These are phyloP conservation scores for Craspedostauros australis DNA, from an alignment of 108 stramenopile species.

Conservation along the genomic window DNA sequence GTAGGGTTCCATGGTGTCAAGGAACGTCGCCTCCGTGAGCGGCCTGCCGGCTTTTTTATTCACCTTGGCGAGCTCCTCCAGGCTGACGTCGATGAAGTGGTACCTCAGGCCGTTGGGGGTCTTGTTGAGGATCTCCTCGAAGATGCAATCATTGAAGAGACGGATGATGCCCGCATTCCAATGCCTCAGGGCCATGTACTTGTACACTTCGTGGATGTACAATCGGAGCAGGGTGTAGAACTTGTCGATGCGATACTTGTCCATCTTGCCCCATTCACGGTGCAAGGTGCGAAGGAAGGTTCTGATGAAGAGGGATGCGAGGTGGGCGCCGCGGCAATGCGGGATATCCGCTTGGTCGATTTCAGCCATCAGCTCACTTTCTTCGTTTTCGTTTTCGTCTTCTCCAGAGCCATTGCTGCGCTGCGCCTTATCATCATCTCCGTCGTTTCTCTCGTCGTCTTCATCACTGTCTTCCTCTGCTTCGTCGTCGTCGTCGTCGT, in stretches of 20 bases:
- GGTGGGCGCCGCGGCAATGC: slow-evolving; percentile 83
- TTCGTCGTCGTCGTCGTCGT: slow-evolving; percentile 21
- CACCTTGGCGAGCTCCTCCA: slow-evolving; percentile 80
- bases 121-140: slow-evolving; percentile 73
- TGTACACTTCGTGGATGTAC: slow-evolving; percentile 72
- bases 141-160: slow-evolving; percentile 83
- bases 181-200: slow-evolving; percentile 78
- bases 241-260: slow-evolving; percentile 91
- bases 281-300: slow-evolving; percentile 79
- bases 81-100: slow-evolving; percentile 81
- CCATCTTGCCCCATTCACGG: slow-evolving; percentile 89
- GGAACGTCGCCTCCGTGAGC: slow-evolving; percentile 76
- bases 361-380: slow-evolving; percentile 28
- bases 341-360: slow-evolving; percentile 27
- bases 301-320: slow-evolving; percentile 68
- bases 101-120: slow-evolving; percentile 81
- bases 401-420: slow-evolving; percentile 6
- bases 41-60: slow-evolving; percentile 54
- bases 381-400: slow-evolving; percentile 18
- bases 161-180: slow-evolving; percentile 82
- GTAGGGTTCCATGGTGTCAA: slow-evolving; percentile 81
- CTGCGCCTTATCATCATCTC: background rate
- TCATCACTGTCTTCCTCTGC: slow-evolving; percentile 7
- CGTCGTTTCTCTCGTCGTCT: background rate
- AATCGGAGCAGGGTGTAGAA: slow-evolving; percentile 84